phyloP scores from a whole-genome alignment of 1,139 yeast genomes.

The Nadsonia commutata region DNA sequence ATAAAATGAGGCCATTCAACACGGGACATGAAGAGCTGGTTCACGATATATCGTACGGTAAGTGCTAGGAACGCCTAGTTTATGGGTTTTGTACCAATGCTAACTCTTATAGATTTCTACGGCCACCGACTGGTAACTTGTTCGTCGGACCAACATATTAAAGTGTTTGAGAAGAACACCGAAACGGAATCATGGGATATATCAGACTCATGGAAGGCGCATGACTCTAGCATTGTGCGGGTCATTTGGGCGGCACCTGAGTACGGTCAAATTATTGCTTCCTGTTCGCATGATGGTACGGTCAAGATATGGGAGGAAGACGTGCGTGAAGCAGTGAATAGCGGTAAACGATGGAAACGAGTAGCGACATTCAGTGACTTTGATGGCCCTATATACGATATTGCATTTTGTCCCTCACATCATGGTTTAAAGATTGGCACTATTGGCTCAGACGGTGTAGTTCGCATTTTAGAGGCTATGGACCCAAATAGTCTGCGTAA shows the following conservation, averaged over 20 bases:
- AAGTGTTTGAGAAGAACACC: conserved; percentile 61
- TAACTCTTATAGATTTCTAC: conserved; percentile 49
- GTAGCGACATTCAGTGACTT: conserved; percentile 70
- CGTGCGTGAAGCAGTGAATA: conserved; percentile 56
- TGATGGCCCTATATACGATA: conserved; percentile 79
- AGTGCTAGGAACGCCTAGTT: too few species aligned
- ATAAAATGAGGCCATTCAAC: conserved; percentile 46
- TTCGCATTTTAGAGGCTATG: conserved; percentile 74
- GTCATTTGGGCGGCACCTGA: conserved; percentile 93
- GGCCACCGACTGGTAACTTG: conserved; percentile 86
- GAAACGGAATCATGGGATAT: conserved; percentile 48
- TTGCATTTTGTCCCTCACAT: conserved; percentile 79
- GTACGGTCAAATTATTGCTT: conserved; percentile 72
- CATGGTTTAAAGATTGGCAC: conserved; percentile 73
- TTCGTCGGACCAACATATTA: conserved; percentile 82
- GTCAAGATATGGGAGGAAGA: conserved; percentile 87
- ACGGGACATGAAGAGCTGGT: conserved; percentile 87
- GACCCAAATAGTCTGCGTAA: conserved; percentile 75
- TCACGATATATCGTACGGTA: conserved; percentile 73
- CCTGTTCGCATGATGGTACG: conserved; percentile 81
- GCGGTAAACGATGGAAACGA: conserved; percentile 71
- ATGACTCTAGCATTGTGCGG: conserved; percentile 72
- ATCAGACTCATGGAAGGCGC: conserved; percentile 89
- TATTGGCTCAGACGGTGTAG: conserved; percentile 79
- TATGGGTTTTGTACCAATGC: too few species aligned